These are phyloP conservation scores for Brassica hybrid DNA, from an alignment of 441 rosid species.

Conservation along the genomic window DNA sequence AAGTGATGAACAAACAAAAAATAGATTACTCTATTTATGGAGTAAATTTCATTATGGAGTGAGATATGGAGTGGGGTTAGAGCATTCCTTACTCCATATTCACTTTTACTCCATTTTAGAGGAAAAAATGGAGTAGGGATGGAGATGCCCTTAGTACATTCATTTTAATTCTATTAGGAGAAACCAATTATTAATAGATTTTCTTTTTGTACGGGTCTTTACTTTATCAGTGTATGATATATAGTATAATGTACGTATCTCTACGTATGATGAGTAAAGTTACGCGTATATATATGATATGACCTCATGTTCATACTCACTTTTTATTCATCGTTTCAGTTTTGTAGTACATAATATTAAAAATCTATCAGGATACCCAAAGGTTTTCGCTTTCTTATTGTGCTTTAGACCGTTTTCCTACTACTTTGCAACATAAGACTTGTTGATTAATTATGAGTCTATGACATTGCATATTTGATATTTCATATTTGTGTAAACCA, in stretches of 20 bases:
- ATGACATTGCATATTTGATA: background rate
- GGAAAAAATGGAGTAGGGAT: no score
- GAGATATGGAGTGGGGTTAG: no score
- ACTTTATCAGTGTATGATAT: background rate
- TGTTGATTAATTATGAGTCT: conserved; percentile 3
- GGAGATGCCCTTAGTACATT: no score
- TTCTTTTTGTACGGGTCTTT: background rate
- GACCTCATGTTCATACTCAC: conserved; percentile 30
- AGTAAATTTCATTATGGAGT: no score
- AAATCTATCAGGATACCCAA: background rate
- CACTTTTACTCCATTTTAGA: no score
- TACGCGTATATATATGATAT: conserved; percentile 36
- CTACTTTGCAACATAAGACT: background rate
- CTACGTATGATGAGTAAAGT: conserved; percentile 32
- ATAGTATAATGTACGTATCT: background rate
- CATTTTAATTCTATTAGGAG: no score
- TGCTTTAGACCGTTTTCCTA: background rate
- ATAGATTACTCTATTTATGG: no score
- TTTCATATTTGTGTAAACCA: background rate
- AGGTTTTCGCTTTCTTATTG: background rate
- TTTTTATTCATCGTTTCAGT: conserved; percentile 22
- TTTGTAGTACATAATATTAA: background rate
- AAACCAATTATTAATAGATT: background rate
- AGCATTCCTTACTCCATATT: no score
- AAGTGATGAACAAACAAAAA: no score